Evolutionary conservation across 108 stramenopile species (phyloP).

Genomic region (Mayamaea pseudoterrestris): DNA sequence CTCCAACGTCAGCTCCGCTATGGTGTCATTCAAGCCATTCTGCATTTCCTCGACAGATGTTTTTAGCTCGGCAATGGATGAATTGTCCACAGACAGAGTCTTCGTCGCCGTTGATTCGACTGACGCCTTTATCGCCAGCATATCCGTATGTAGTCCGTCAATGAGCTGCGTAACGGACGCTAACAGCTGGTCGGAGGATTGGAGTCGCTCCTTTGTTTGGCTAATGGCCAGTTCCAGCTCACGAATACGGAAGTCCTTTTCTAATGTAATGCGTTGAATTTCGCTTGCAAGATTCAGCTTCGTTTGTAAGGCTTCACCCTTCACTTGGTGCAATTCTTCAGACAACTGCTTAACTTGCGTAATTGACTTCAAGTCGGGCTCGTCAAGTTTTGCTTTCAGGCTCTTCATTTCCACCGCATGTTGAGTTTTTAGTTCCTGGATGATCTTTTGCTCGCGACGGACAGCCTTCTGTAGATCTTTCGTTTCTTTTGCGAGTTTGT

Average conservation of each 20-base stretch:
- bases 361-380: background rate
- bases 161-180: no score
- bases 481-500: no score
- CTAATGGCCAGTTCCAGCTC: no score
- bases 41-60: slow-evolving; percentile 4
- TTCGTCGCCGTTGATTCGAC: background rate
- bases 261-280: background rate
- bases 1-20: slow-evolving; percentile 4
- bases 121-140: background rate
- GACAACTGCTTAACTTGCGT: background rate
- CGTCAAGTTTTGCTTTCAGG: background rate
- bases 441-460: no score
- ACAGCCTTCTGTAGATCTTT: no score
- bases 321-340: background rate
- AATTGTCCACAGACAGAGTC: background rate
- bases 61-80: background rate
- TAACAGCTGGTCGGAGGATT: no score
- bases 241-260: no score
- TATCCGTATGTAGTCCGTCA: background rate
- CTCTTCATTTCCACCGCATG: slow-evolving; percentile 1
- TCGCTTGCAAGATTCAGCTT: no score
- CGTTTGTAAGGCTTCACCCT: background rate
- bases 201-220: no score
- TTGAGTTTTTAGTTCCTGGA: no score
- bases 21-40: background rate